phyloP scores from a whole-genome alignment of 169 alveolate species.

The Eimeria acervulina region DNA sequence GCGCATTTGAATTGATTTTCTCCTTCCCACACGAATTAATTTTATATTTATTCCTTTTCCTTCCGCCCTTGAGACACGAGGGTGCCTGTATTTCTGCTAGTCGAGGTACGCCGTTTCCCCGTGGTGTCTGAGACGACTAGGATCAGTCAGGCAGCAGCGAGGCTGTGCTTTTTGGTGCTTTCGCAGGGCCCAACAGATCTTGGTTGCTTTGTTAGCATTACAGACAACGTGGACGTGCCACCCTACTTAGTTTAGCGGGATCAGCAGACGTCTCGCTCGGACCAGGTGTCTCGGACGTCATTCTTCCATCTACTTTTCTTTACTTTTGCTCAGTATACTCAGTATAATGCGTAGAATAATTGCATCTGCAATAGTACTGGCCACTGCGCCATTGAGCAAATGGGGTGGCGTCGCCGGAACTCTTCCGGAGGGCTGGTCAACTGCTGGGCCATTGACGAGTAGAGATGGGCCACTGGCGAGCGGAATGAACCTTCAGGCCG shows the following conservation, averaged over 20 bases:
- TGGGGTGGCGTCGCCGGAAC: neutral
- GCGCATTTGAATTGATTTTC: neutral
- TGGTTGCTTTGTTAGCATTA: neutral
- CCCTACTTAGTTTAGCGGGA: neutral
- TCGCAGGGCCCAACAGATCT: neutral
- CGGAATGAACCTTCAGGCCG: neutral
- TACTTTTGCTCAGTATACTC: no score
- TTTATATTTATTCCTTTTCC: no score
- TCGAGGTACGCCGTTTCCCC: neutral
- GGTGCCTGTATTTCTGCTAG: neutral
- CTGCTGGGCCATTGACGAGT: neutral
- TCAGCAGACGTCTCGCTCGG: neutral
- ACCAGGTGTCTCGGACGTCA: neutral
- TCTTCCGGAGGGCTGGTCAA: neutral
- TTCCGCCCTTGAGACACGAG: neutral
- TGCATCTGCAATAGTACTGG: neutral
- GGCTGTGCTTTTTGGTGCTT: neutral
- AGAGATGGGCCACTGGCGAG: neutral
- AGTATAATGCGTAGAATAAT: neutral
- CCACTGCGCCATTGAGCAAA: neutral
- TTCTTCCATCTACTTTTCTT: neutral
- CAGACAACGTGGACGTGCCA: neutral
- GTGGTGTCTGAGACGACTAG: neutral
- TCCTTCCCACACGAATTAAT: neutral
- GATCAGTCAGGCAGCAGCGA: neutral